Conservation (phyloP, 2,329 filamentous ascomycete genomes). For the Lachnellula cervina region DNA sequence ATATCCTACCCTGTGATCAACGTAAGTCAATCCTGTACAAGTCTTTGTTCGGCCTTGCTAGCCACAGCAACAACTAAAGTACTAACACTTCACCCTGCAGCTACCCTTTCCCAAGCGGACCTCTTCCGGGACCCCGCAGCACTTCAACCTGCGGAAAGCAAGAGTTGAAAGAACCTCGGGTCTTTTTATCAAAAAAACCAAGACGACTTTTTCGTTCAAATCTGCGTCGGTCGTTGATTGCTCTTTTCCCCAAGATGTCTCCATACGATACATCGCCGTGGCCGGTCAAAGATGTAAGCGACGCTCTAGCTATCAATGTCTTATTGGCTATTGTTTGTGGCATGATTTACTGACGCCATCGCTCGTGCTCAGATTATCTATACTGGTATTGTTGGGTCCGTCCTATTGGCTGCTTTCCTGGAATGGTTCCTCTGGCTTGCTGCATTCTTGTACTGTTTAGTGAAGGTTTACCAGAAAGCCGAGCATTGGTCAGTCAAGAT, state of each 20-base stretch:
- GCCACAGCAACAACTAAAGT: neutral
- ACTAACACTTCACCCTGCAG: constrained; percentile 18
- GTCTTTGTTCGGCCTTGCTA: neutral
- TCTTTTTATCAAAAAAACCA: neutral
- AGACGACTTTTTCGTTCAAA: neutral
- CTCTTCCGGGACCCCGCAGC: constrained; percentile 15
- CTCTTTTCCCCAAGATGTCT: constrained; percentile 35
- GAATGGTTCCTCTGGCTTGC: constrained; percentile 95
- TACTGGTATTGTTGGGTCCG: constrained; percentile 69
- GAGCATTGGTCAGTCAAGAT: constrained; percentile 80
- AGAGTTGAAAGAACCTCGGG: neutral
- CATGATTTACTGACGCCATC: constrained; percentile 8
- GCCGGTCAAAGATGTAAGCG: constrained; percentile 46
- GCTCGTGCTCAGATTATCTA: constrained; percentile 66
- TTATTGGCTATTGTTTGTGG: neutral
- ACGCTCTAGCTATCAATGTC: neutral
- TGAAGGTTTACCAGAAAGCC: constrained; percentile 84
- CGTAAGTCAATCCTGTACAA: neutral
- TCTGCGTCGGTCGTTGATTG: neutral
- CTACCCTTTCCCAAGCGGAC: constrained; percentile 11
- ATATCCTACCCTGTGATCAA: neutral
- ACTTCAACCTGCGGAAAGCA: constrained; percentile 5
- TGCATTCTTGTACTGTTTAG: constrained; percentile 88
- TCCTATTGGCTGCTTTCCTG: constrained; percentile 79
- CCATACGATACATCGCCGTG: constrained; percentile 40